A percentile compares a stretch with the other conserved stretches of the same genome.
Evolutionary conservation across 257 asterid species (phyloP).

Genomic region (Jaltomata sinuosa): DNA sequence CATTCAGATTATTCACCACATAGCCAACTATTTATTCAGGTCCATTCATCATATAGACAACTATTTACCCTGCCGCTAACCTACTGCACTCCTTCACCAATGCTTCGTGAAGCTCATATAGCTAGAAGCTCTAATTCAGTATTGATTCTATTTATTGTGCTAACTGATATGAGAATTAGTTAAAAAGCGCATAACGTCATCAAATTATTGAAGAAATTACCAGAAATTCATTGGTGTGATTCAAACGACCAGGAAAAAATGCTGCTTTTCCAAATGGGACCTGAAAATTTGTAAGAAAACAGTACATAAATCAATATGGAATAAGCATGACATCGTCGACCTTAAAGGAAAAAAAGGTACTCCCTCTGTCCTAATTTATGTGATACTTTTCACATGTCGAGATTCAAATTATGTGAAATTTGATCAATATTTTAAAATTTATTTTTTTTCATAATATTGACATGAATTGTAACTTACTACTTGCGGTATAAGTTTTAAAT

Average conservation of each 20-base stretch:
- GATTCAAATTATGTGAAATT: too few relatives aligned
- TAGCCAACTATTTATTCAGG: neutral
- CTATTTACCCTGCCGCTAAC: neutral
- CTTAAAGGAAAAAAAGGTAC: too few relatives aligned
- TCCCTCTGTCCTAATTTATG: too few relatives aligned
- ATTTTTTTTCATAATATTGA: too few relatives aligned
- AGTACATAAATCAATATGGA: neutral
- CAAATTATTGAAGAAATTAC: slow-evolving; percentile 19
- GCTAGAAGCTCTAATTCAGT: neutral
- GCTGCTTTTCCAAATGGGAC: slow-evolving; percentile 94
- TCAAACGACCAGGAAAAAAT: slow-evolving; percentile 74
- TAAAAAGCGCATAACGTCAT: neutral
- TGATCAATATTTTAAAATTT: too few relatives aligned
- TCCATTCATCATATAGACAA: neutral
- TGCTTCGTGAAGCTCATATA: neutral
- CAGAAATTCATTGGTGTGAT: slow-evolving; percentile 83
- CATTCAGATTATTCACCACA: neutral
- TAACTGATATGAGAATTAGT: neutral
- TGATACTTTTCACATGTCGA: too few relatives aligned
- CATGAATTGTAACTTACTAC: too few relatives aligned
- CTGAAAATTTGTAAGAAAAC: slow-evolving; percentile 12
- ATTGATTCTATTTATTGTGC: too few relatives aligned
- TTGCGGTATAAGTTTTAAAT: too few relatives aligned
- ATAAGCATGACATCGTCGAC: too few relatives aligned
- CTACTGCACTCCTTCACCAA: neutral